Evolutionary conservation across 2,329 filamentous ascomycete genomes (phyloP).

Genomic region (Epichloe aotearoae): DNA sequence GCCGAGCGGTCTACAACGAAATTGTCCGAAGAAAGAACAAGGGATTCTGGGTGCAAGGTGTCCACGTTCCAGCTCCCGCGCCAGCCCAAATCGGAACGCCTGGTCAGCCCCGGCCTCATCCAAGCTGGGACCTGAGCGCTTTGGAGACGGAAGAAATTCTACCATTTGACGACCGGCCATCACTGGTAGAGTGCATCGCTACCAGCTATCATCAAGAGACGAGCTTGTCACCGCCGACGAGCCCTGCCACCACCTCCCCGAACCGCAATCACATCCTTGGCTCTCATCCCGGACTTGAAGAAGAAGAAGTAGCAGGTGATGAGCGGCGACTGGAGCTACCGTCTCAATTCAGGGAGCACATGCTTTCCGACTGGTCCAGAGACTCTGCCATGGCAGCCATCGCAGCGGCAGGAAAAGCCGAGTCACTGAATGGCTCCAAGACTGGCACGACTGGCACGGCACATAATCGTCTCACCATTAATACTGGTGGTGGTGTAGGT

Average conservation of each 20-base stretch:
- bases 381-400: conserved; percentile 58
- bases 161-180: conserved; percentile 61
- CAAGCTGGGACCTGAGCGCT: conserved; percentile 34
- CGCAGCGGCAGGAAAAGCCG: conserved; percentile 55
- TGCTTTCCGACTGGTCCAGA: conserved; percentile 68
- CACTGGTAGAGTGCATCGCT: conserved; percentile 63
- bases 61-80: conserved; percentile 55
- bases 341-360: conserved; percentile 53
- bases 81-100: conserved; percentile 48
- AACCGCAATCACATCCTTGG: conserved; percentile 48
- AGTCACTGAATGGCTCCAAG: conserved; percentile 64
- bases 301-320: conserved; percentile 12
- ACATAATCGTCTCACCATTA: conserved; percentile 45
- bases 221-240: conserved; percentile 50
- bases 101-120: conserved; percentile 29
- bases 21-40: conserved; percentile 61
- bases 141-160: conserved; percentile 51
- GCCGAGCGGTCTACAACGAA: conserved; percentile 60
- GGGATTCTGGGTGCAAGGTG: conserved; percentile 64
- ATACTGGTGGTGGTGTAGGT: conserved; percentile 16
- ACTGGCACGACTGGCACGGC: conserved; percentile 43
- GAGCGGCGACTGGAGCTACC: conserved; percentile 46
- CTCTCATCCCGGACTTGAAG: conserved; percentile 28
- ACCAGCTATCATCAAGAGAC: conserved; percentile 57
- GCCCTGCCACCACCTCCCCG: conserved; percentile 55